Percentiles rank a stretch among this genome's conserved stretches.
Evolutionary conservation across 371 early-diverging fungal genomes (phyloP).

Genomic region (Mortierella sp.): DNA sequence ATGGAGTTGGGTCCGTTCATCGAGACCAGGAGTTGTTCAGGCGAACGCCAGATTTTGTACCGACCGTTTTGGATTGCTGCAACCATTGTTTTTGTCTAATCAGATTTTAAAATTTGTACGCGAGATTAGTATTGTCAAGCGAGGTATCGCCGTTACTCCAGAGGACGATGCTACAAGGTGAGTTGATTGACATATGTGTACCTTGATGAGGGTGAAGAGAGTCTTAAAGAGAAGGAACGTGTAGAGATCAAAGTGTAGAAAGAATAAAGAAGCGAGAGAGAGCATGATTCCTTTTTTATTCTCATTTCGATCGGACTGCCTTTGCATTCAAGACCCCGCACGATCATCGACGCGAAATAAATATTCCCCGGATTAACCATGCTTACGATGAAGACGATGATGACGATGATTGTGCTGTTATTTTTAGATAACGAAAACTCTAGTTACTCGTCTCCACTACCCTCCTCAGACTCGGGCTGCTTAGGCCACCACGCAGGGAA

Average conservation of each 20-base stretch:
- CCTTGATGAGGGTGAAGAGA: background rate
- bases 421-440: background rate
- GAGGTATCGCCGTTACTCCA: background rate
- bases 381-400: background rate
- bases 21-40: background rate
- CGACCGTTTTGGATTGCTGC: background rate
- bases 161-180: background rate
- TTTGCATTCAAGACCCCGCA: background rate
- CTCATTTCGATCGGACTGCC: background rate
- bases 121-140: background rate
- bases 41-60: slow-evolving; percentile 4
- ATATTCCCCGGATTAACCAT: background rate
- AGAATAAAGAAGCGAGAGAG: background rate
- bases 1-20: background rate
- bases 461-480: slow-evolving; percentile 17
- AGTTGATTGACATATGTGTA: background rate
- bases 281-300: background rate
- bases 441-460: background rate
- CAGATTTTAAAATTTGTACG: no score
- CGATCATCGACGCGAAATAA: background rate
- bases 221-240: background rate
- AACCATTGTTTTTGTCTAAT: background rate
- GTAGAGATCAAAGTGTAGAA: background rate
- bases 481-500: slow-evolving; percentile 72
- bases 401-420: background rate